These are phyloP conservation scores for Neonothopanus nambi DNA, from an alignment of 1,284 basidiomycete genomes.

Conservation along the genomic window DNA sequence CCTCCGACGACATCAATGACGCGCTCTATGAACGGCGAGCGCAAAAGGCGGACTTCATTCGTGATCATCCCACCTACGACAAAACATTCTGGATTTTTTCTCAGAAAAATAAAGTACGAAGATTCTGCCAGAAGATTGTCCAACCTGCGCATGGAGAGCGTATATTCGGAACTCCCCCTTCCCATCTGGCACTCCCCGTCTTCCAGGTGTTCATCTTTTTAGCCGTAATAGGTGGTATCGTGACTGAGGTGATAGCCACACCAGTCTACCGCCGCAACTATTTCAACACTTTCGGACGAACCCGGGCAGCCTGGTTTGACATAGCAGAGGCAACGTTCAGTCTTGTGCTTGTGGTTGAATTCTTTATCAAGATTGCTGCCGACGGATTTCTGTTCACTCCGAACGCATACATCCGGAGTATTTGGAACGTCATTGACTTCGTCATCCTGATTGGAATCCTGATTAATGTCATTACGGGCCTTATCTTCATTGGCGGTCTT, in stretches of 20 bases:
- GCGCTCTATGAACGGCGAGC: slow-evolving; percentile 74
- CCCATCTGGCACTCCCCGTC: slow-evolving; percentile 65
- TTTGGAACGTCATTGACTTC: slow-evolving; percentile 94
- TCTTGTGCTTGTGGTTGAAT: slow-evolving; percentile 80
- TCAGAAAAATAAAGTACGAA: slow-evolving; percentile 77
- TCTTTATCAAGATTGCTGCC: slow-evolving; percentile 88
- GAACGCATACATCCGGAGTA: slow-evolving; percentile 89
- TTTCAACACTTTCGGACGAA: slow-evolving; percentile 60
- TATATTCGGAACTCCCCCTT: slow-evolving; percentile 75
- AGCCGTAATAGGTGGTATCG: slow-evolving; percentile 82
- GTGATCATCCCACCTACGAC: slow-evolving; percentile 88
- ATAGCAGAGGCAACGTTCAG: slow-evolving; percentile 81
- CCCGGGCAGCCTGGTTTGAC: slow-evolving; percentile 85
- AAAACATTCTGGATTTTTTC: slow-evolving; percentile 89
- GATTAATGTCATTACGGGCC: slow-evolving; percentile 78
- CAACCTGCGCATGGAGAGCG: slow-evolving; percentile 84
- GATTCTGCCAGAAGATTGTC: slow-evolving; percentile 83
- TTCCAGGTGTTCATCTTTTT: slow-evolving; percentile 79
- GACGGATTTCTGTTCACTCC: slow-evolving; percentile 94
- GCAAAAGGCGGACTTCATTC: slow-evolving; percentile 86
- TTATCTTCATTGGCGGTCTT: slow-evolving; percentile 80
- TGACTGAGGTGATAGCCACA: slow-evolving; percentile 85
- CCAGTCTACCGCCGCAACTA: slow-evolving; percentile 84
- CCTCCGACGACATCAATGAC: slow-evolving; percentile 58
- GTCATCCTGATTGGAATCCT: slow-evolving; percentile 83